phyloP scores from a whole-genome alignment of 306 rosid species.

The Clitoria ternatea region DNA sequence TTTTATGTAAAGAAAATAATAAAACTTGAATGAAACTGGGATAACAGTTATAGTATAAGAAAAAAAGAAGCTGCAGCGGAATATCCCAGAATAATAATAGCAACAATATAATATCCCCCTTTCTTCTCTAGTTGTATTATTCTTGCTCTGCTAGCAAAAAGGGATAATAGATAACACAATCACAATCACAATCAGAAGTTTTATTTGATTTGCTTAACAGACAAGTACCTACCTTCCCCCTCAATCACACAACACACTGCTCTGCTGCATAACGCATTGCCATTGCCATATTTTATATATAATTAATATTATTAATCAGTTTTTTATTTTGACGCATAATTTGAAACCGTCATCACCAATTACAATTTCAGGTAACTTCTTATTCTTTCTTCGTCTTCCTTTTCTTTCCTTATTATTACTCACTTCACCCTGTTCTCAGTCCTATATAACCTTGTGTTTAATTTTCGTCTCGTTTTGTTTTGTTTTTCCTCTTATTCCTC shows the following conservation, averaged over 20 bases:
- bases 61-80: not conserved
- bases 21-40: not conserved
- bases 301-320: not conserved
- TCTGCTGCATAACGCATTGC: not conserved
- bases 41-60: too few relatives aligned
- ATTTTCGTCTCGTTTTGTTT: not conserved
- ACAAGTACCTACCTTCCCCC: constrained; percentile 7
- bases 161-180: not conserved
- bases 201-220: not conserved
- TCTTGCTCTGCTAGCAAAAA: not conserved
- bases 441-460: constrained; percentile 11
- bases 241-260: not conserved
- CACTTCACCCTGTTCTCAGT: constrained; percentile 13
- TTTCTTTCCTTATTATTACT: not conserved
- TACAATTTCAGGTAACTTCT: constrained; percentile 28
- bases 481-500: not conserved
- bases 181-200: not conserved
- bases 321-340: not conserved
- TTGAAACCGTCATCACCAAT: constrained; percentile 26
- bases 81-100: constrained; percentile 5
- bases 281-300: not conserved
- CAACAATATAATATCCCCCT: not conserved
- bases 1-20: not conserved
- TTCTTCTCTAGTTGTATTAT: not conserved
- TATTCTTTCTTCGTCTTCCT: not conserved